Evolutionary conservation across 257 asterid genomes (phyloP), one percentile per base, ranked within the genome.

Genomic region (Fraxinus excelsior): DNA sequence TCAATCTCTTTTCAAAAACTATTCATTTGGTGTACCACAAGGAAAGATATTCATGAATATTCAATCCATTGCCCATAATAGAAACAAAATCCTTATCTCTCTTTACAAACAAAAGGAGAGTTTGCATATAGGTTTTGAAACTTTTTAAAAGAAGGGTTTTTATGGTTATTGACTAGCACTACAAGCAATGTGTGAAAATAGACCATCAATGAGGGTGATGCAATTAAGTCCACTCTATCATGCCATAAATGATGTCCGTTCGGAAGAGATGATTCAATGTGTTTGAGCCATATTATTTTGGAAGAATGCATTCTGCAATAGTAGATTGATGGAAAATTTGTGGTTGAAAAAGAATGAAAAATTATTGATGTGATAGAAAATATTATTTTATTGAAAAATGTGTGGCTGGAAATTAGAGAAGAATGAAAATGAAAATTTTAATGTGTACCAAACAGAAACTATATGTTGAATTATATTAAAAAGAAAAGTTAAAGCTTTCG

Each of bases 81-180:
- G 79, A 74, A 82, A 82, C 85, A 84, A 62, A 82, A 77, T 74
- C 66, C 65, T 42, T 44, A 81, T 68, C 18, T 51, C 70, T 42
- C 46, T 38, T 75, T 25, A 53, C 11, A n/a, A 0, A 76, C 71
- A 78, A 76, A 74, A 74, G 76, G 85, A 70, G 78, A 80, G 62
- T 73, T 77, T 70, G 73, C 67, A 77, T 71, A 75, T 82, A 70
- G 46, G 14, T 40, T 40, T 40, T 10, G 46, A 40, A 40, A 40
- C 46, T 40, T 10, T 10, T 1, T 10, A 40, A 40, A 40, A 40
- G 46, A 40, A 11, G 14, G 75, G 71, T 70, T 70, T 70, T 67
- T 80, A 35, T 74, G 51, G 75, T 70, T 86, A 87, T 77, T 80
- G 83, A 81, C 80, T 78, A 74, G 81, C 84, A 78, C 53, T 58